A percentile compares a stretch with the other conserved stretches of the same genome.
These are phyloP conservation scores for Epichloe amarillans DNA, from an alignment of 2,329 filamentous ascomycete species.

Conservation along the genomic window DNA sequence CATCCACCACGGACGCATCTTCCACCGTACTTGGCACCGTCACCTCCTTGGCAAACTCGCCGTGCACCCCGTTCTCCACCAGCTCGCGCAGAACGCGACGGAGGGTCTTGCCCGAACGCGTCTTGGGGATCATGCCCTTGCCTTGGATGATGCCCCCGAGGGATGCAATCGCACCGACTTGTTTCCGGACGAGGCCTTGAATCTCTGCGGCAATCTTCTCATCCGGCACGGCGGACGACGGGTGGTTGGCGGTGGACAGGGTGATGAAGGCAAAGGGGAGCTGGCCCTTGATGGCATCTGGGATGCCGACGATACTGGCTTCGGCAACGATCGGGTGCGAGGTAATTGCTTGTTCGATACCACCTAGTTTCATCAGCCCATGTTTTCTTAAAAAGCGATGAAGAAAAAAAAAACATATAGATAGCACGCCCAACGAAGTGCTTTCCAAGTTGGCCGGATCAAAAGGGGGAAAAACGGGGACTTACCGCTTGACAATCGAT, in stretches of 20 bases:
- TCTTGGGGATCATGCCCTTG: constrained; percentile 80
- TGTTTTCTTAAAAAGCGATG: background rate
- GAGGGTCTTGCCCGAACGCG: constrained; percentile 81
- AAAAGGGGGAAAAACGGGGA: constrained; percentile 1
- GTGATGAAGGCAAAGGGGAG: constrained; percentile 88
- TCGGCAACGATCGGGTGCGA: constrained; percentile 72
- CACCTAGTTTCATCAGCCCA: constrained; percentile 35
- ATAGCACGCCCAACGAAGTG: too few species aligned
- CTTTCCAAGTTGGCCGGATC: too few species aligned
- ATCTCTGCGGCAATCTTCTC: constrained; percentile 42
- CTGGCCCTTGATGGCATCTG: constrained; percentile 77
- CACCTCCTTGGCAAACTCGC: constrained; percentile 58
- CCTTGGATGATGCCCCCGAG: constrained; percentile 79
- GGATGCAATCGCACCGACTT: constrained; percentile 78
- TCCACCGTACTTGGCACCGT: constrained; percentile 75
- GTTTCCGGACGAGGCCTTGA: constrained; percentile 57
- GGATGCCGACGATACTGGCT: constrained; percentile 74
- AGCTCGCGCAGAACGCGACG: constrained; percentile 70
- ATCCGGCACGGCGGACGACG: constrained; percentile 35
- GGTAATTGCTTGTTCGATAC: constrained; percentile 83
- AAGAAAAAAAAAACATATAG: too few species aligned
- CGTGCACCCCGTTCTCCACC: constrained; percentile 67
- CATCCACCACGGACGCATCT: constrained; percentile 59
- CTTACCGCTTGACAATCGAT: constrained; percentile 75
- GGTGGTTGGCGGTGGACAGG: constrained; percentile 32